Evolutionary conservation across 371 early-diverging fungal species (phyloP).

Genomic region (Gilbertella persicaria): DNA sequence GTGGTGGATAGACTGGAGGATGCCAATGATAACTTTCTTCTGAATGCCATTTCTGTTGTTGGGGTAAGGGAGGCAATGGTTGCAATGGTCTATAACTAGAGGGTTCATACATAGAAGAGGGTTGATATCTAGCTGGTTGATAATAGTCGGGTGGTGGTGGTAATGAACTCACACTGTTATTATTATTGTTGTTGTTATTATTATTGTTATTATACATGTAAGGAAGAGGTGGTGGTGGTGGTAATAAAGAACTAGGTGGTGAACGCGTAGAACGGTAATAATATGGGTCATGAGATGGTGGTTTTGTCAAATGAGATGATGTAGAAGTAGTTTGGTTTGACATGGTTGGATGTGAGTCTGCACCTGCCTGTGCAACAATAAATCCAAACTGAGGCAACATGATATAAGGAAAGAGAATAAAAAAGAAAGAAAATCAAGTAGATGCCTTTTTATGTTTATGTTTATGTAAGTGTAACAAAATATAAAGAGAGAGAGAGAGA

Average conservation of each 20-base stretch:
- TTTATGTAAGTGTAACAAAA: not conserved
- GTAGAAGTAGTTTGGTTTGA: conserved; percentile 4
- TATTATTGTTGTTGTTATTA: too few relatives aligned
- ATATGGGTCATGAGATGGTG: conserved; percentile 9
- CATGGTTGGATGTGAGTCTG: conserved; percentile 31
- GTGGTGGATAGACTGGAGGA: not conserved
- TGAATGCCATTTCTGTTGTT: not conserved
- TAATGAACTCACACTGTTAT: too few relatives aligned
- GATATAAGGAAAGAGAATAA: not conserved
- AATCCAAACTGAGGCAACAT: conserved; percentile 71
- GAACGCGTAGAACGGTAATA: conserved; percentile 22
- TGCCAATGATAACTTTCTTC: not conserved
- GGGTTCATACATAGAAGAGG: conserved; percentile 10
- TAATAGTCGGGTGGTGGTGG: not conserved
- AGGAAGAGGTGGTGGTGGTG: conserved; percentile 19
- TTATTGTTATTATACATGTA: conserved; percentile 10
- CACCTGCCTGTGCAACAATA: conserved; percentile 50
- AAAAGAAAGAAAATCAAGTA: not conserved
- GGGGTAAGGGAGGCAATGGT: conserved; percentile 5
- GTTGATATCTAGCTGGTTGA: conserved; percentile 9
- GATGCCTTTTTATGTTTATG: not conserved
- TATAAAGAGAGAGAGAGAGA: conserved; percentile 7
- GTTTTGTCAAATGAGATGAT: conserved; percentile 15
- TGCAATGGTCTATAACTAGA: conserved; percentile 17
- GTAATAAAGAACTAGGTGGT: conserved; percentile 8